phyloP scores from a whole-genome alignment of 257 asterid species.

The Ballota nigra region DNA sequence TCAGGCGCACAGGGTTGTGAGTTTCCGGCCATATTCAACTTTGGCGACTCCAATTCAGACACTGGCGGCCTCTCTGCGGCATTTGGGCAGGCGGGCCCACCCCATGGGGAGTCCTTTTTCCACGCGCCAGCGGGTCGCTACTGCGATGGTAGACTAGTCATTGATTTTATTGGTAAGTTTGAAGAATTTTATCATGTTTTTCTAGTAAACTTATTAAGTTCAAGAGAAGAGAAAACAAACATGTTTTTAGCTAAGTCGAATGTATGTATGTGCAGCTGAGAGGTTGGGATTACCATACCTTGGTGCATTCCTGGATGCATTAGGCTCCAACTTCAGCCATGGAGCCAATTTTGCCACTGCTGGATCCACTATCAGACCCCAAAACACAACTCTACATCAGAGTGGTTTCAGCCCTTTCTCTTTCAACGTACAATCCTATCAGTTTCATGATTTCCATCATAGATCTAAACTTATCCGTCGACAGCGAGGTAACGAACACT shows the following conservation, averaged over 20 bases:
- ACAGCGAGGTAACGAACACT: conserved; percentile 29
- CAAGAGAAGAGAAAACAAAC: too few species aligned
- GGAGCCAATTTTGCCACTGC: conserved; percentile 97
- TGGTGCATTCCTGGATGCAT: conserved; percentile 79
- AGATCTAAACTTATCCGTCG: conserved; percentile 57
- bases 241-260: too few species aligned
- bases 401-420: conserved; percentile 89
- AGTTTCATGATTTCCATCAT: conserved; percentile 63
- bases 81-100: conserved; percentile 82
- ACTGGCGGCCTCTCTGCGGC: conserved; percentile 96
- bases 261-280: conserved; percentile 43
- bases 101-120: conserved; percentile 79
- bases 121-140: conserved; percentile 82
- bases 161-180: conserved; percentile 61
- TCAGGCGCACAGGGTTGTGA: conserved; percentile 33
- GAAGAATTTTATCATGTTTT: background rate
- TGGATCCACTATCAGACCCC: conserved; percentile 87
- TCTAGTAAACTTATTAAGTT: background rate
- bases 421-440: conserved; percentile 53
- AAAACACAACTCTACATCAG: conserved; percentile 63
- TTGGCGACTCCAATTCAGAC: conserved; percentile 95
- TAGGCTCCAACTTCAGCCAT: conserved; percentile 78
- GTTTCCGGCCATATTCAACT: conserved; percentile 85
- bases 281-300: conserved; percentile 61
- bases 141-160: conserved; percentile 72